Evolutionary conservation across 129 eudicot genomes (phyloP), one percentile per base, ranked within the genome.

Genomic region (Sambucus nigra): DNA sequence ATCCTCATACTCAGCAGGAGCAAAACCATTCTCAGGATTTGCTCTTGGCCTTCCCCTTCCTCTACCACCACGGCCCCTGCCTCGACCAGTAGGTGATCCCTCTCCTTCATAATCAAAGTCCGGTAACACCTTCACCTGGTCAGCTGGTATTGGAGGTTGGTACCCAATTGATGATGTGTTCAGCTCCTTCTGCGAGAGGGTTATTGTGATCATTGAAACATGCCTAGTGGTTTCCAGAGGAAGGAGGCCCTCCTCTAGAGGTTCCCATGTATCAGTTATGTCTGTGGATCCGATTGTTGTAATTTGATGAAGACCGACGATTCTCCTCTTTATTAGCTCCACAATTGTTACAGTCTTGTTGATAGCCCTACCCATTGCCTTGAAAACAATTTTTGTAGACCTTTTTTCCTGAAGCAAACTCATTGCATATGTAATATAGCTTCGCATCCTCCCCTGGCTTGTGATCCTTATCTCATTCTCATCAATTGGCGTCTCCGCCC

Each of bases 321-420:
- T 91, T 69, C 98, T 79, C 75, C 98, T 85, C 98, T 91, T 91
- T 49, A 91, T 85, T 53, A 91, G 50, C 72, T 91, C 98, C 80
- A 91, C 95, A 55, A 91, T 91, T 18, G 98, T 86, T 5, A 91
- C 95, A 46, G 98, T 91, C 66, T 91, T 85, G 72, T 91, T 91
- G 74, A 91, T 91, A 27, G 98, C 98, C 73, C 98, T 79, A 50
- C 98, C 98, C 98, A 91, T 91, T 39, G 98, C 98, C 81, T 91
- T 91, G 76, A 91, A 82, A 39, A 85, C 94, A 49, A 91, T 82
- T 27, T 85, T 94, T 48, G 75, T 66, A 0, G 95, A 91, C 14
- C 84, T 89, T 67, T 86, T 91, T 53, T 91, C 98, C 86, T 85
- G 89, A 74, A 91, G 95, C 78, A 85, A 60, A 57, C 73, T 76